Base-by-base conservation (phyloP, 129 eudicot species). In the Helianthus annuus region DNA sequence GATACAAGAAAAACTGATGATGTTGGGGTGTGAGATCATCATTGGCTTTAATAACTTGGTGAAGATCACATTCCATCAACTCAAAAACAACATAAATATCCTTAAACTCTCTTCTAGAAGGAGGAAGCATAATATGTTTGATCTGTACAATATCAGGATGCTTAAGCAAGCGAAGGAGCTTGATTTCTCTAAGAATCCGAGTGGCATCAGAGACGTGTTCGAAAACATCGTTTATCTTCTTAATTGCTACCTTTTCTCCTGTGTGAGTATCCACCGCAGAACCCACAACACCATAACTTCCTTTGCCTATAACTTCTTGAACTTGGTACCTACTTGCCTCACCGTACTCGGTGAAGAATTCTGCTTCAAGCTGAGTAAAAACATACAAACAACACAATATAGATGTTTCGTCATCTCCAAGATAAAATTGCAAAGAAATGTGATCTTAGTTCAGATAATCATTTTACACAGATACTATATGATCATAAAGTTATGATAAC, bases 171-270 rank as follows among this genome's bases (percentile, higher is more conserved):
- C 96, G 83, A 66, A 90, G 96, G 70, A 90, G 94, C 79, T 90
- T 90, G 58, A 90, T 90, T 83, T 90, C 96, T 79, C 93, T 76
- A 44, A 90, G 83, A 72, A 87, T 87, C 59, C 97, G 68, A 19
- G 95, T 87, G 80, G 97, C 97, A 70, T 90, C 97, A 52, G 97
- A 90, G 68, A 90, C 97, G 77, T 90, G 94, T 81, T 90, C 97
- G 34, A 90, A 90, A 2, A 90, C 97, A 75, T 90, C 97, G 65
- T 87, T 81, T 53, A 90, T 90, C 75, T 90, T 90, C 73, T 87
- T 87, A 16, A 87, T 87, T 10, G 93, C 93, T 51, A 87, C 89
- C 73, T 77, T 87, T 80, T 87, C 89, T 69, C 93, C 93, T 2
- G 85, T 87, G 45, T 82, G 83, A 24, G 87, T 82, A 75, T 87